Evolutionary conservation across 2,329 filamentous ascomycete species (phyloP).

Genomic region (Fusarium lyarnte): DNA sequence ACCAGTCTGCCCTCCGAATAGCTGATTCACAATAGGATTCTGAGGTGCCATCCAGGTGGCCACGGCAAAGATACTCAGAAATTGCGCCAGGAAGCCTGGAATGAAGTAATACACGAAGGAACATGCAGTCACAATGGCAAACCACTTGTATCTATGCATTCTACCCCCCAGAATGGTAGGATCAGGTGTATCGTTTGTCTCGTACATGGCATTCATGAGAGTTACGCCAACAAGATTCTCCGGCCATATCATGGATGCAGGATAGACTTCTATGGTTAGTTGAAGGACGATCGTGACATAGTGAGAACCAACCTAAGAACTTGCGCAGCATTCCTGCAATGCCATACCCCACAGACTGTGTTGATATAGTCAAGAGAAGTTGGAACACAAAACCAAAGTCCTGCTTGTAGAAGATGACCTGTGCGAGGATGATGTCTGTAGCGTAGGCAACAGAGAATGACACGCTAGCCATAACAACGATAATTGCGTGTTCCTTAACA

Average conservation of each 20-base stretch:
- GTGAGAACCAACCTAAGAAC: slow-evolving; percentile 62
- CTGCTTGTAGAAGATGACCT: slow-evolving; percentile 76
- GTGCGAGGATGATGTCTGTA: slow-evolving; percentile 77
- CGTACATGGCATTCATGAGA: slow-evolving; percentile 78
- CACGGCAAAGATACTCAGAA: slow-evolving; percentile 75
- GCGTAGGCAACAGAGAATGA: slow-evolving; percentile 77
- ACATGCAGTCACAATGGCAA: slow-evolving; percentile 64
- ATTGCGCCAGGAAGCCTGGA: slow-evolving; percentile 74
- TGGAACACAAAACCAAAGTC: slow-evolving; percentile 74
- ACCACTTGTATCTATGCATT: slow-evolving; percentile 74
- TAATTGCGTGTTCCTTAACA: slow-evolving; percentile 75
- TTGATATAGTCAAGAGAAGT: slow-evolving; percentile 72
- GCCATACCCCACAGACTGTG: slow-evolving; percentile 75
- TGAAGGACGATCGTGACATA: neutral
- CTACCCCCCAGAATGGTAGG: slow-evolving; percentile 67
- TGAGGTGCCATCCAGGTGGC: slow-evolving; percentile 77
- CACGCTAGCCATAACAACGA: slow-evolving; percentile 76
- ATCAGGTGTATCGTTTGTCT: slow-evolving; percentile 61
- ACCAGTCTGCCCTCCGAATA: slow-evolving; percentile 76
- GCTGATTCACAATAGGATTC: slow-evolving; percentile 73
- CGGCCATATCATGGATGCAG: slow-evolving; percentile 80
- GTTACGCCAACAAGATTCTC: slow-evolving; percentile 72
- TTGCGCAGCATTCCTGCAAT: slow-evolving; percentile 74
- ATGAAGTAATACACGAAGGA: slow-evolving; percentile 76
- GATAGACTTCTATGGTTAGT: slow-evolving; percentile 59